A percentile compares a stretch with the other conserved stretches of the same genome.
Conservation (phyloP, 768 basidiomycete genomes). For the Aureoboletus auriporus region DNA sequence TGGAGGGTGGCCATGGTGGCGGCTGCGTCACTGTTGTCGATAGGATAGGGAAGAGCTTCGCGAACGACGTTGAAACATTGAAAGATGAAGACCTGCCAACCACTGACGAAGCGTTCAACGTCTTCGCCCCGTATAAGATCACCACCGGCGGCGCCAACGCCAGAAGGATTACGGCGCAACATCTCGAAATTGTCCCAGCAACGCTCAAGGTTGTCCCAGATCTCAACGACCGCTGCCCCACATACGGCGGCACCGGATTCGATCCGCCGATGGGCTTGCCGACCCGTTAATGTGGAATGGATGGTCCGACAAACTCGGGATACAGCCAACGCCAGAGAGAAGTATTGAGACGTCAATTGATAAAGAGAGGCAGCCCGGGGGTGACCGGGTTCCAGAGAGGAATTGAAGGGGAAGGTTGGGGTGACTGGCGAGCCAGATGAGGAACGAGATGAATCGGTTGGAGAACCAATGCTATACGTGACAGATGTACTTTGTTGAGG, state of each 20-base stretch:
- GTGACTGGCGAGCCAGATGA: slow-evolving; percentile 24
- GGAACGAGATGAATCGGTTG: slow-evolving; percentile 32
- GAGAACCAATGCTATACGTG: slow-evolving; percentile 28
- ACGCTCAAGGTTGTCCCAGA: slow-evolving; percentile 80
- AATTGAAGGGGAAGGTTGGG: slow-evolving; percentile 21
- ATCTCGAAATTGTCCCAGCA: slow-evolving; percentile 84
- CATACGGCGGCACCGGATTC: slow-evolving; percentile 53
- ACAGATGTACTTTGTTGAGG: slow-evolving; percentile 31
- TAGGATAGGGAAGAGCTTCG: slow-evolving; percentile 54
- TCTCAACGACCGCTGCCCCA: slow-evolving; percentile 60
- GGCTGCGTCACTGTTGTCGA: slow-evolving; percentile 41
- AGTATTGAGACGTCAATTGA: slow-evolving; percentile 53
- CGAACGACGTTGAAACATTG: slow-evolving; percentile 89
- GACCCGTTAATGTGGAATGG: slow-evolving; percentile 75
- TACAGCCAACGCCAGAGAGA: slow-evolving; percentile 70
- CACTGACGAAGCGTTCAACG: slow-evolving; percentile 66
- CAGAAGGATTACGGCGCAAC: slow-evolving; percentile 45
- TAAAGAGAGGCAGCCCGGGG: slow-evolving; percentile 41
- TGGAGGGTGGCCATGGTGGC: slow-evolving; percentile 46
- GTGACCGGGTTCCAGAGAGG: slow-evolving; percentile 21
- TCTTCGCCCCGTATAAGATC: slow-evolving; percentile 45
- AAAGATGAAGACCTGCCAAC: slow-evolving; percentile 92
- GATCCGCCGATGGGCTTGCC: slow-evolving; percentile 58
- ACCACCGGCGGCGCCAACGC: slow-evolving; percentile 36
- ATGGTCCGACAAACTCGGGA: slow-evolving; percentile 75